Evolutionary conservation across 768 basidiomycete species (phyloP), one percentile per base, ranked within the genome.

Genomic region (Amanita molliuscula): DNA sequence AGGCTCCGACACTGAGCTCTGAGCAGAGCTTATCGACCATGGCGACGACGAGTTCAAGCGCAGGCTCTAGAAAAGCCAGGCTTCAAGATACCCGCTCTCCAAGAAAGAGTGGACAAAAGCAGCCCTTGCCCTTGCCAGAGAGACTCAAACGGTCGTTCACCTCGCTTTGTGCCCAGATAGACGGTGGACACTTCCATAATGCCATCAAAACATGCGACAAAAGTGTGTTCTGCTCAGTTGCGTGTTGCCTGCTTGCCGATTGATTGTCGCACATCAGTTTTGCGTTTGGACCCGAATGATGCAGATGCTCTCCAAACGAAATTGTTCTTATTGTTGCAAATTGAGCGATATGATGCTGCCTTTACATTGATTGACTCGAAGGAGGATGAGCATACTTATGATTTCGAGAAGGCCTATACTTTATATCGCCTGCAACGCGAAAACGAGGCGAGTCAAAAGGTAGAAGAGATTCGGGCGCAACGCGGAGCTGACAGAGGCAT

Each of bases 161-260:
- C 44, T 86, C 88, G 34, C 68, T 96, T 3, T 84, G 80, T 61
- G 85, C 88, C 8, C 93, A 95, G 62, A 82, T 94, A 57, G 89
- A 94, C 54, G 89, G 85, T n/a, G 88, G 85, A 1, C 82, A 93
- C 67, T 83, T 90, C 61, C 65, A 68, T 38, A 91, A 90, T 58
- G 91, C 90, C 23, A 75, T 92, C 60, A 89, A 84, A 75, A 93
- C 92, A 54, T 93, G 89, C 70, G 84, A 91, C 66, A 92, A 90
- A 72, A 86, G 93, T 90, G 58, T 51, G 80, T 72, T 47, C 25
- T 34, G 52, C 48, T 61, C 53, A 59, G 52, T 37, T 37, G 36
- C 36, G 29, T 33, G 26, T 16, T 21, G 29, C 45, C 37, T n/a
- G 9, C 51, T 18, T 50, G 15, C 36, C 51, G n/a, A 31, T 34